phyloP scores from a whole-genome alignment of 2,329 filamentous ascomycete genomes.

The Aspergillus sp. region DNA sequence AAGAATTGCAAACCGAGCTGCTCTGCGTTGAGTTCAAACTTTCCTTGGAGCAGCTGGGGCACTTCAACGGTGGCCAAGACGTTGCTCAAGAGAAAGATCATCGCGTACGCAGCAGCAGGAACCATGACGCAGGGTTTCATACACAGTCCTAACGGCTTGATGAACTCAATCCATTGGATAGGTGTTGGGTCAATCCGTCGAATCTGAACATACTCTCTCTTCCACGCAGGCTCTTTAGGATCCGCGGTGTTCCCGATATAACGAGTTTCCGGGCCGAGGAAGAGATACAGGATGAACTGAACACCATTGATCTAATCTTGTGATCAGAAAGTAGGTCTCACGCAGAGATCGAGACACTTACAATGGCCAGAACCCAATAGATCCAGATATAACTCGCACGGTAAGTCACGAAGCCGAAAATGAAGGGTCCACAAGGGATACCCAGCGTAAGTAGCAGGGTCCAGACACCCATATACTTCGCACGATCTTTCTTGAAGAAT shows the following conservation, averaged over 20 bases:
- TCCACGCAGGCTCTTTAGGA: slow-evolving; percentile 40
- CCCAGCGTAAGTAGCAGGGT: slow-evolving; percentile 57
- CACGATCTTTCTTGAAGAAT: slow-evolving; percentile 61
- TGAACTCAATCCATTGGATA: slow-evolving; percentile 55
- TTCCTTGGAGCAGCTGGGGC: slow-evolving; percentile 60
- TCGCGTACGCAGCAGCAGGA: slow-evolving; percentile 59
- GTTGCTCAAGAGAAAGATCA: slow-evolving; percentile 61
- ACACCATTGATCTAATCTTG: slow-evolving; percentile 55
- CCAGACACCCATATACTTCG: slow-evolving; percentile 62
- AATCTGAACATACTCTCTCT: slow-evolving; percentile 51
- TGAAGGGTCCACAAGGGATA: slow-evolving; percentile 51
- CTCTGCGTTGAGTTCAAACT: slow-evolving; percentile 62
- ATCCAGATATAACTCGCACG: slow-evolving; percentile 63
- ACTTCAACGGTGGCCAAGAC: slow-evolving; percentile 64
- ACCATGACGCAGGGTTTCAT: slow-evolving; percentile 55
- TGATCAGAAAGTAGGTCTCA: slow-evolving; percentile 7
- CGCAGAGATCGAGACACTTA: slow-evolving; percentile 25
- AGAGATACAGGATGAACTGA: slow-evolving; percentile 61
- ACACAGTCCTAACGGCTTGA: slow-evolving; percentile 56
- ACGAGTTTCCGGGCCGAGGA: slow-evolving; percentile 60
- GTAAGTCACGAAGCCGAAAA: slow-evolving; percentile 52
- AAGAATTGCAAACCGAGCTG: slow-evolving; percentile 65
- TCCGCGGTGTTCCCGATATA: slow-evolving; percentile 47
- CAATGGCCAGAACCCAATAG: slow-evolving; percentile 62
- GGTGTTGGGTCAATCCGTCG: slow-evolving; percentile 59